Percentiles rank a stretch among this genome's conserved stretches.
Conservation (phyloP, 2,329 filamentous ascomycete species). For the Penicillium sp. region DNA sequence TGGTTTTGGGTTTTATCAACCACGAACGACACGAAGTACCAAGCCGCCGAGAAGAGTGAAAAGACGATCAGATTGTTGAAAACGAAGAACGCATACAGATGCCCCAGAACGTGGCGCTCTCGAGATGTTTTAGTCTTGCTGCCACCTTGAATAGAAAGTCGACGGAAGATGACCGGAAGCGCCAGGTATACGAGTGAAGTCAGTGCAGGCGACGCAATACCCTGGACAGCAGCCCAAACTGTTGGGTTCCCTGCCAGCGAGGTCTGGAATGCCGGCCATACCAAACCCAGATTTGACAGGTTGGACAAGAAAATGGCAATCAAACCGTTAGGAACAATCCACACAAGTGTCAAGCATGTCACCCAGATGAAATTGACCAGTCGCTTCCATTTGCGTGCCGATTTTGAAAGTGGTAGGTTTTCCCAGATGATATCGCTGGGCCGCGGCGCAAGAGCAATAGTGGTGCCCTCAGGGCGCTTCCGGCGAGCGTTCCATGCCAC, state of each 20-base stretch:
- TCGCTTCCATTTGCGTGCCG: constrained; percentile 68
- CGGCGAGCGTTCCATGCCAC: constrained; percentile 80
- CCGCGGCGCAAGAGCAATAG: constrained; percentile 74
- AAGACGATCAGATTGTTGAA: constrained; percentile 97
- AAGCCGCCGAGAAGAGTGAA: constrained; percentile 83
- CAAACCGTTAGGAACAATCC: constrained; percentile 88
- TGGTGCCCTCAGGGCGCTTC: constrained; percentile 77
- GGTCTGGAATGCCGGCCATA: constrained; percentile 74
- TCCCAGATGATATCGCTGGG: constrained; percentile 96
- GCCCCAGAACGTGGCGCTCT: constrained; percentile 85
- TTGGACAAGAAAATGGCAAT: constrained; percentile 94
- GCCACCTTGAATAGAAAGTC: constrained; percentile 77
- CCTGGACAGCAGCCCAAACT: constrained; percentile 85
- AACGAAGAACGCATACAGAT: constrained; percentile 92
- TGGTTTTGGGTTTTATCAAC: constrained; percentile 58
- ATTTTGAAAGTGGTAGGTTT: constrained; percentile 73
- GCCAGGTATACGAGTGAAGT: constrained; percentile 85
- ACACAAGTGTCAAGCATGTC: constrained; percentile 73
- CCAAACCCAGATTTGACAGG: constrained; percentile 71
- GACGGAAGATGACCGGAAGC: constrained; percentile 87
- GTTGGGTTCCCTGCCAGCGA: constrained; percentile 62
- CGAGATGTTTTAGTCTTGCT: constrained; percentile 90
- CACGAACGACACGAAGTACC: constrained; percentile 68
- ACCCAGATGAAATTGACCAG: constrained; percentile 86
- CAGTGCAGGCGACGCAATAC: constrained; percentile 83